Base-by-base conservation (phyloP, 2,329 filamentous ascomycete genomes). In the Albophoma yamanashiensis region DNA sequence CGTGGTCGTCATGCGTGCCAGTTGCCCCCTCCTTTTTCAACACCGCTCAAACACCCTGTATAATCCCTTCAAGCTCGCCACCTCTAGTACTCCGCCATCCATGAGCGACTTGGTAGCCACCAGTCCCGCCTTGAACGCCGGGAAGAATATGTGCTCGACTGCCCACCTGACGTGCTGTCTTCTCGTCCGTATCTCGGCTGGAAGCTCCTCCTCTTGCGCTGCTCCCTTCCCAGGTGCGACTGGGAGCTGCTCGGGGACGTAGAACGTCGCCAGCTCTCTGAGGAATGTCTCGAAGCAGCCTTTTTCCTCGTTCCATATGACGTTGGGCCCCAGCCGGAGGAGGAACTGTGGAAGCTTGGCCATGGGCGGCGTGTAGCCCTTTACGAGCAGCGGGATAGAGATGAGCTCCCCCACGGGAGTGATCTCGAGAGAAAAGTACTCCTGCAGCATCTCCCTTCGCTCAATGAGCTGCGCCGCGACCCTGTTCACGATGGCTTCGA, bases 21-120 rank as follows among this genome's bases (percentile, higher is more conserved):
- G 22, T 34, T 25, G 38, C 20, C 17, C 6, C 17, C 5, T 20
- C 40, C 22, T 3, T 59, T 11, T 58, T 83, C 73, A 97, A 73
- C 94, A 97, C 59, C 94, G 79, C 75, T 99, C 94, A 79, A 99
- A 99, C 3, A 97, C 92, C 55, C 90, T 80, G 73, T 99, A 99
- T 61, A 99, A 71, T 0, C 92, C 92, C 73, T 96, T 97, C 61
- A 97, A 74, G 75, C 95, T 91, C 2, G 94, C 93, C 56, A 96
- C 85, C 74, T 99, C 93, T 55, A 96, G 76, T 14, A 96, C 85
- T 11, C 79, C 82, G 0, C 86, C 89, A 57, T 86, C 84, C 75
- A 95, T 83, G 67, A 97, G 75, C 6, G 82, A 80, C 64, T 83
- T 88, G 11, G 94, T 97, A 25, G 91, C 92, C 60, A 97, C 85